These are phyloP conservation scores for Wickerhamiella kurtzmanii DNA, from an alignment of 805 yeast genomes.

Conservation along the genomic window DNA sequence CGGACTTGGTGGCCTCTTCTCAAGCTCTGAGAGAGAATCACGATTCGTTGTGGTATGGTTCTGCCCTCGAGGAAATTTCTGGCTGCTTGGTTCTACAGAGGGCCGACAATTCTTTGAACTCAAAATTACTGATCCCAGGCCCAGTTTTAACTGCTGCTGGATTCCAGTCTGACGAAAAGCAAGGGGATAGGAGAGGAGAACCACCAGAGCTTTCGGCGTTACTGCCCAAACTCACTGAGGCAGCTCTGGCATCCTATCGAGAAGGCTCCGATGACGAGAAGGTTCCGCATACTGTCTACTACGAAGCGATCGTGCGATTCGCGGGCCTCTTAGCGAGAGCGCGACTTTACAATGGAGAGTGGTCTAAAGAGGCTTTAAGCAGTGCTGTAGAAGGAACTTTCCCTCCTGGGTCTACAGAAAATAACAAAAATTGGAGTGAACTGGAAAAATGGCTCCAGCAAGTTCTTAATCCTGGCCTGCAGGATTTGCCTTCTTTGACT, in stretches of 20 bases:
- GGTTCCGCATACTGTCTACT: constrained; percentile 69
- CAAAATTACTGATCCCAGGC: constrained; percentile 25
- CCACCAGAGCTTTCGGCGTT: constrained; percentile 16
- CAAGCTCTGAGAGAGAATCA: constrained; percentile 42
- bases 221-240: constrained; percentile 19
- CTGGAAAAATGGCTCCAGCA: constrained; percentile 39
- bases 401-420: constrained; percentile 13
- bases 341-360: constrained; percentile 31
- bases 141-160: constrained; percentile 4
- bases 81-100: constrained; percentile 50
- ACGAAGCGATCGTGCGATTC: constrained; percentile 55
- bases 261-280: constrained; percentile 41
- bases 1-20: constrained; percentile 63
- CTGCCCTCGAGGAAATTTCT: constrained; percentile 71
- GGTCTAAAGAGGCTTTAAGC: constrained; percentile 32
- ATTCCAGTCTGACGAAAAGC: constrained; percentile 5
- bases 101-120: constrained; percentile 36
- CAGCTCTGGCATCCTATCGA: constrained; percentile 22
- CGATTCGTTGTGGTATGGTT: constrained; percentile 80
- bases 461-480: constrained; percentile 34
- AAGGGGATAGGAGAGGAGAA: not conserved
- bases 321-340: constrained; percentile 34
- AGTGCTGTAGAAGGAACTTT: constrained; percentile 33
- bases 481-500: constrained; percentile 34
- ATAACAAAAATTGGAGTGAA: constrained; percentile 25